These are phyloP conservation scores for Mucor indicus DNA, from an alignment of 371 early-diverging fungal species.

Conservation along the genomic window DNA sequence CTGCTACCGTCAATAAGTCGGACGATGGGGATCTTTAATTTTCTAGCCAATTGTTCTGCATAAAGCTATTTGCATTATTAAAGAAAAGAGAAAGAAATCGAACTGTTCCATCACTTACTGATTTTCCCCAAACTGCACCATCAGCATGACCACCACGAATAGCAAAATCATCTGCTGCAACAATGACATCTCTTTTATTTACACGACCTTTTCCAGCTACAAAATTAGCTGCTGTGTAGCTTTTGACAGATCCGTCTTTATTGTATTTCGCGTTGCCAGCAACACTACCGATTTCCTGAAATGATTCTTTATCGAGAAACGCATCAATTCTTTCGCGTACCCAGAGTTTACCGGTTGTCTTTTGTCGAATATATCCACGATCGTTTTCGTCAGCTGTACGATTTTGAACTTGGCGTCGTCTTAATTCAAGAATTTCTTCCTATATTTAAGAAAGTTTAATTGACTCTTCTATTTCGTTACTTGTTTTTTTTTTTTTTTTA, in stretches of 20 bases:
- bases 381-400: constrained; percentile 30
- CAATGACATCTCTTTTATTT: constrained; percentile 25
- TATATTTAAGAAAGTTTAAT: too few relatives aligned
- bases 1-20: constrained; percentile 48
- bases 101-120: constrained; percentile 24
- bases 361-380: constrained; percentile 39
- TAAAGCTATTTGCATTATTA: constrained; percentile 3
- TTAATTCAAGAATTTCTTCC: constrained; percentile 32
- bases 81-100: not conserved
- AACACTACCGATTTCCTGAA: constrained; percentile 36
- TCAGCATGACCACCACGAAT: constrained; percentile 51
- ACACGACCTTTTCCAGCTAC: constrained; percentile 38
- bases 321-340: constrained; percentile 41
- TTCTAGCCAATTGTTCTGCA: constrained; percentile 35
- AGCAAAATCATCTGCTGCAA: constrained; percentile 46
- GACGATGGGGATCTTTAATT: constrained; percentile 37
- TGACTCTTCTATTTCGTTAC: too few relatives aligned
- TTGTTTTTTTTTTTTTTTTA: constrained; percentile 1
- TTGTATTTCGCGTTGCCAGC: constrained; percentile 38
- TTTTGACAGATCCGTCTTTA: constrained; percentile 20
- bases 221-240: constrained; percentile 39
- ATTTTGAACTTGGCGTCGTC: constrained; percentile 25
- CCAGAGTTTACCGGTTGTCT: constrained; percentile 42
- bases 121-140: constrained; percentile 46
- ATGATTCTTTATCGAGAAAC: constrained; percentile 31